Evolutionary conservation across 768 basidiomycete species (phyloP), one percentile per base, ranked within the genome.

Genomic region (Russula brevipes): DNA sequence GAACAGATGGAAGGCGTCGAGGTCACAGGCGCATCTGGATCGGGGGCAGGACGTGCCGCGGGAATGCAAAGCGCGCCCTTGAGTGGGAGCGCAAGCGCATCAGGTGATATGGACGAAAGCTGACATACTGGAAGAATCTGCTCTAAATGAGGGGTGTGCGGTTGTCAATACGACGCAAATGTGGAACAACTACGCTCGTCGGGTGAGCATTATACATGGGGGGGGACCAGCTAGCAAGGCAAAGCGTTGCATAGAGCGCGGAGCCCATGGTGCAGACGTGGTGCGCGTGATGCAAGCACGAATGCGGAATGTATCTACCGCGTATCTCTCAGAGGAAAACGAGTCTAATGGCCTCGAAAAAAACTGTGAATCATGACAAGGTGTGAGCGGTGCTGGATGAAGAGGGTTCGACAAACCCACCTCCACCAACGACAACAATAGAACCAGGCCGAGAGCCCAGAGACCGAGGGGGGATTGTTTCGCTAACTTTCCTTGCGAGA

Each of bases 381-480:
- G 41, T 19, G 12, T 59, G 16, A 24, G 33, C 31, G 60, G 58
- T 30, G 19, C 41, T 61, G 65, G 30, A 57, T 24, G 33, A 5
- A 14, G 24, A 38, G 45, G 47, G 5, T 12, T 47, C 24, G 49
- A 11, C 17, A 49, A 24, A 78, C 86, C 59, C 69, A 86, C 91
- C 85, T 81, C 91, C 91, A 56, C 91, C 91, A 62, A 88, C 70
- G 17, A 93, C 81, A 12, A 93, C 87, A 93, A 92, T 30, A 89
- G 70, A 57, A 93, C 74, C n/a, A 85, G 63, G 5, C 86, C 88
- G 19, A 93, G 76, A 42, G 87, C 88, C 85, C 86, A 89, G 5
- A 86, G 69, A 65, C 83, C 85, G n/a, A 93, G 70, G 14, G 91
- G 89, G 69, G 87, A 89, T 62, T 82, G 80, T 74, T 90, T 89